Conservation (phyloP, 2,329 filamentous ascomycete genomes). For the Tolypocladium tundrense region DNA sequence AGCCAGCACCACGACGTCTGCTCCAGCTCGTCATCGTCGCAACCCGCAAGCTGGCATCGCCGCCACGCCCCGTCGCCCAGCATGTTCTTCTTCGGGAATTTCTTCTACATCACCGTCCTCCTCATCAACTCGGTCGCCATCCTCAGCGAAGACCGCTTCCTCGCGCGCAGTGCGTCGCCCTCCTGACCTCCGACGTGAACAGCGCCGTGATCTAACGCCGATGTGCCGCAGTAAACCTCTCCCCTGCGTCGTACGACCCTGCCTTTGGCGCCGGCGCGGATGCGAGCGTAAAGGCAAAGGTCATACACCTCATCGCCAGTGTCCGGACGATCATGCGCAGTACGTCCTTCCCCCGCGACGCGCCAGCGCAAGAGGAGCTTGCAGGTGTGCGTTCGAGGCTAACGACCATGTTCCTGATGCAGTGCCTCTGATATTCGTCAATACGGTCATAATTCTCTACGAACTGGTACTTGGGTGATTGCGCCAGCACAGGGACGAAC, state of each 20-base stretch:
- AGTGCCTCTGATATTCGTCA: conserved; percentile 81
- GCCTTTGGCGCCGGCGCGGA: conserved; percentile 67
- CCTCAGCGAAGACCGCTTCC: conserved; percentile 89
- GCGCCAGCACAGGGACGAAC: not conserved
- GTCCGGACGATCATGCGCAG: conserved; percentile 89
- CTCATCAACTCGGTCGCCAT: conserved; percentile 90
- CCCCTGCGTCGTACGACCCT: conserved; percentile 56
- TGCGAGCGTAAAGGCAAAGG: conserved; percentile 72
- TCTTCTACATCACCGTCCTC: conserved; percentile 72
- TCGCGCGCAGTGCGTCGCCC: conserved; percentile 47
- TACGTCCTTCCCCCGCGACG: conserved; percentile 25
- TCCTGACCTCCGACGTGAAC: not conserved
- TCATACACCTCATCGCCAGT: conserved; percentile 82
- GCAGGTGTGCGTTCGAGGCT: not conserved
- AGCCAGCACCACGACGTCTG: not conserved
- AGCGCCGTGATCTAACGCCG: conserved; percentile 5
- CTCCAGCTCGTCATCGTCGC: not conserved
- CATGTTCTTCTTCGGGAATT: conserved; percentile 62
- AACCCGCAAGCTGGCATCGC: not conserved
- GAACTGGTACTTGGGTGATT: conserved; percentile 63
- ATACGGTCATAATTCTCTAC: conserved; percentile 74
- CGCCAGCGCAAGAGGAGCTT: not conserved
- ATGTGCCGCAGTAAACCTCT: conserved; percentile 57
- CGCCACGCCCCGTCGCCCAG: conserved; percentile 8
- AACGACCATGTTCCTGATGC: not conserved